Percentiles rank a stretch among this genome's conserved stretches.
phyloP scores from a whole-genome alignment of 148 eudicot genomes.

The Hydrangea macrophylla region DNA sequence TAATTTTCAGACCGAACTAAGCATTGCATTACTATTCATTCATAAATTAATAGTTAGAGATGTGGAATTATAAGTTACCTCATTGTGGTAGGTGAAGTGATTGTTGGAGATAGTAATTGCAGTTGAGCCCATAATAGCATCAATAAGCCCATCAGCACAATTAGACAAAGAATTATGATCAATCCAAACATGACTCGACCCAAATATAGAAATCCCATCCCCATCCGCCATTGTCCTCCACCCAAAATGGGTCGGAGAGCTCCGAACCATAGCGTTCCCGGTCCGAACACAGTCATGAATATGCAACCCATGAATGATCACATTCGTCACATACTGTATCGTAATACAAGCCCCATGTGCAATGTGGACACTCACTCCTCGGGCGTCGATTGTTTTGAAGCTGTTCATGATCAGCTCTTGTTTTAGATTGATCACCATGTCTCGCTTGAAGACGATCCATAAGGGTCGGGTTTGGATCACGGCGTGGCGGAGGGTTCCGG shows the following conservation, averaged over 20 bases:
- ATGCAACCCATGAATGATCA: conserved; percentile 79
- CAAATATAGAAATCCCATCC: conserved; percentile 77
- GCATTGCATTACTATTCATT: too few species aligned
- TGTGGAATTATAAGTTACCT: conserved; percentile 32
- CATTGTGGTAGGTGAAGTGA: conserved; percentile 81
- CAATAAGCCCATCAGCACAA: conserved; percentile 89
- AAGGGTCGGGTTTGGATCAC: conserved; percentile 78
- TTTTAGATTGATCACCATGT: conserved; percentile 77
- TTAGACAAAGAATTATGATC: conserved; percentile 77
- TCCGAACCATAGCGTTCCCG: conserved; percentile 84
- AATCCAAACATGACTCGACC: conserved; percentile 78
- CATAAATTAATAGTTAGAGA: too few species aligned
- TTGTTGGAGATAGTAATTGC: conserved; percentile 93
- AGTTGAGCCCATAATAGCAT: conserved; percentile 80
- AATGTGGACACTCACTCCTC: conserved; percentile 78
- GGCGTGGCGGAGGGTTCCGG: conserved; percentile 84
- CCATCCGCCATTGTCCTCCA: conserved; percentile 87
- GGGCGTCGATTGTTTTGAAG: conserved; percentile 86
- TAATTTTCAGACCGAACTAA: too few species aligned
- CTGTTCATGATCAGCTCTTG: conserved; percentile 87
- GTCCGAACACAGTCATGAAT: conserved; percentile 82
- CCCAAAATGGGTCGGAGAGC: conserved; percentile 75
- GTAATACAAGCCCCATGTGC: conserved; percentile 89
- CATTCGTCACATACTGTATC: conserved; percentile 62
- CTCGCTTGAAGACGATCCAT: conserved; percentile 81